A percentile compares a stretch with the other conserved stretches of the same genome.
phyloP scores from a whole-genome alignment of 2,329 filamentous ascomycete species.

The Zasmidium citrigriseum region DNA sequence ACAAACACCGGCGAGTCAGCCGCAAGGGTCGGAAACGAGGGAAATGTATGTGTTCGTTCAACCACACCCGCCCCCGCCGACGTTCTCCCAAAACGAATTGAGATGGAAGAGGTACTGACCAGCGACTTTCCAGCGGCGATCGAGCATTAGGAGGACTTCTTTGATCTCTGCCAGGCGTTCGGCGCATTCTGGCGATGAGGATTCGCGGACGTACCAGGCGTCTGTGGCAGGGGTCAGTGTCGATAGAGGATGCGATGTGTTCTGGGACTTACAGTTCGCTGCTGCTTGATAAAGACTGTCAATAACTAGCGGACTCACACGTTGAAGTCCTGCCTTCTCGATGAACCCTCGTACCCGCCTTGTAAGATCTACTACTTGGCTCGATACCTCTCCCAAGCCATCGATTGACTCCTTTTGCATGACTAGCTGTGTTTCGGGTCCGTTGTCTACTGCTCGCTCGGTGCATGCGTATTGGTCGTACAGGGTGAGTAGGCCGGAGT shows the following conservation, averaged over 20 bases:
- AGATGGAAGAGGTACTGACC: slow-evolving; percentile 25
- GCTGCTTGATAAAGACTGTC: slow-evolving; percentile 39
- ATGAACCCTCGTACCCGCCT: slow-evolving; percentile 16
- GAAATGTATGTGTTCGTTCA: too few species aligned
- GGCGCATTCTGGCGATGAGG: slow-evolving; percentile 25
- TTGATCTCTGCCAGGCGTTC: slow-evolving; percentile 26
- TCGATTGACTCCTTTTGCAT: slow-evolving; percentile 38
- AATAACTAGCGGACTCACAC: slow-evolving; percentile 28
- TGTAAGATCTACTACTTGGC: slow-evolving; percentile 20
- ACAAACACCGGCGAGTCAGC: background rate
- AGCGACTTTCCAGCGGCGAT: slow-evolving; percentile 28
- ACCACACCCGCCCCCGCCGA: background rate
- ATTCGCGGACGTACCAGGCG: slow-evolving; percentile 37
- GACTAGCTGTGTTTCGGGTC: slow-evolving; percentile 35
- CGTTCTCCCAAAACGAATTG: slow-evolving; percentile 8
- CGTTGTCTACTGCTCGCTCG: slow-evolving; percentile 27
- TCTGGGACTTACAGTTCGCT: slow-evolving; percentile 30
- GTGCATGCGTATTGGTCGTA: slow-evolving; percentile 38
- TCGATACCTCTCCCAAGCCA: slow-evolving; percentile 22
- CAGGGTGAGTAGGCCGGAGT: slow-evolving; percentile 34
- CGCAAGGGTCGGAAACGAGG: background rate
- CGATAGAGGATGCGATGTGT: background rate
- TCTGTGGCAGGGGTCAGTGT: slow-evolving; percentile 10
- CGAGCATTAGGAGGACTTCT: slow-evolving; percentile 24
- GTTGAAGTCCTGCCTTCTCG: slow-evolving; percentile 12